Percentiles rank a stretch among this genome's conserved stretches.
phyloP scores from a whole-genome alignment of 2,329 filamentous ascomycete species.

The Helicocarpus griseus region DNA sequence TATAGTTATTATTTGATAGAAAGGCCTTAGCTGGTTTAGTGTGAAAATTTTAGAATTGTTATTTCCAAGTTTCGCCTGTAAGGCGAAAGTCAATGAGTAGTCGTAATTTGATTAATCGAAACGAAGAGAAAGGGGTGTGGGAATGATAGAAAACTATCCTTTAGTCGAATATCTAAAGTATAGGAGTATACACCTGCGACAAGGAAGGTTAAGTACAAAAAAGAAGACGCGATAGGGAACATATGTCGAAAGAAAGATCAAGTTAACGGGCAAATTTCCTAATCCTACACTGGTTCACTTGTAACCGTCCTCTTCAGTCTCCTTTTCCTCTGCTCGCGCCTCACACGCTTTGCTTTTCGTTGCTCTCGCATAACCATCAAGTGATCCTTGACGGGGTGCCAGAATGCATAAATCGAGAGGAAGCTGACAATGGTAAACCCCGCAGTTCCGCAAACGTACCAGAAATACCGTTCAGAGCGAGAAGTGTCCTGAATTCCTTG shows the following conservation, averaged over 20 bases:
- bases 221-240: too few species aligned
- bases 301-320: not conserved
- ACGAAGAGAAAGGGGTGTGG: too few species aligned
- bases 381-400: conserved; percentile 1
- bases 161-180: too few species aligned
- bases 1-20: too few species aligned
- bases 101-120: too few species aligned
- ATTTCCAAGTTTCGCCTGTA: too few species aligned
- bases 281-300: not conserved
- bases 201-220: too few species aligned
- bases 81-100: too few species aligned
- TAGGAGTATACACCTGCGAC: too few species aligned
- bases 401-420: conserved; percentile 1
- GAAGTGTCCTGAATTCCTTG: conserved; percentile 13
- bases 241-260: not conserved
- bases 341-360: not conserved
- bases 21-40: too few species aligned
- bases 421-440: not conserved
- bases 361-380: not conserved
- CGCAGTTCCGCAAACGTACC: conserved; percentile 6
- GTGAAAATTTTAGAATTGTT: too few species aligned
- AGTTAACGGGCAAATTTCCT: not conserved
- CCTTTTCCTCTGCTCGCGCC: not conserved
- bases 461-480: conserved; percentile 12
- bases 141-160: too few species aligned